Evolutionary conservation across 176 grass and related monocot genomes (phyloP).

Genomic region (Phoenix roebelenii): DNA sequence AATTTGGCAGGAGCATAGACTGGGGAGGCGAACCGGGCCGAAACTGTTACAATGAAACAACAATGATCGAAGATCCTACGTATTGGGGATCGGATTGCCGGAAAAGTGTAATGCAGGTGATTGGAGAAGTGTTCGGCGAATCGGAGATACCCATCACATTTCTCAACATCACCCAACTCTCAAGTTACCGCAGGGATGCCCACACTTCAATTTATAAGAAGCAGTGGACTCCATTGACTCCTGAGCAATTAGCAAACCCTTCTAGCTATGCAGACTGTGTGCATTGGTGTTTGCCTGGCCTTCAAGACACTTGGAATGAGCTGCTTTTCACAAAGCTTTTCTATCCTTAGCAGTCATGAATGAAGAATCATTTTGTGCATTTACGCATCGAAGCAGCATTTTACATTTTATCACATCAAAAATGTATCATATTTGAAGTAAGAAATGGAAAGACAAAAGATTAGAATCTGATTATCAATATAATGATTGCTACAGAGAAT

Average conservation of each 20-base stretch:
- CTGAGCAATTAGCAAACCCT: constrained; percentile 45
- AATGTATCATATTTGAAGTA: too few species aligned
- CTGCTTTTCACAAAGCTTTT: constrained; percentile 64
- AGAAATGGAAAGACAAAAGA: too few species aligned
- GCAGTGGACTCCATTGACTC: constrained; percentile 39
- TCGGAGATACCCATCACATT: constrained; percentile 42
- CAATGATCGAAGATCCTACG: constrained; percentile 41
- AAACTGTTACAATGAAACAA: constrained; percentile 89
- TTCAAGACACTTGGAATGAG: constrained; percentile 71
- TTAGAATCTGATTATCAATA: too few species aligned
- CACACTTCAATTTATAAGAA: constrained; percentile 76
- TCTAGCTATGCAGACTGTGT: constrained; percentile 60
- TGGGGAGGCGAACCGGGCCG: constrained; percentile 42
- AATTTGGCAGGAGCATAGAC: constrained; percentile 49
- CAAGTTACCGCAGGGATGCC: constrained; percentile 54
- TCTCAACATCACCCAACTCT: constrained; percentile 63
- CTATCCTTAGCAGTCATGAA: constrained; percentile 26
- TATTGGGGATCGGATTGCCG: constrained; percentile 81
- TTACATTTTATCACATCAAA: too few species aligned
- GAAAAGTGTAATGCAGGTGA: constrained; percentile 51
- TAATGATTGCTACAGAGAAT: too few species aligned
- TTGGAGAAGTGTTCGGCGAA: constrained; percentile 36
- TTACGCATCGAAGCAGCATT: too few species aligned
- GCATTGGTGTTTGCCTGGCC: constrained; percentile 60
- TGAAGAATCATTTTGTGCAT: too few species aligned